These are phyloP conservation scores for Caloboletus inedulis DNA, from an alignment of 1,284 basidiomycete genomes.

Conservation along the genomic window DNA sequence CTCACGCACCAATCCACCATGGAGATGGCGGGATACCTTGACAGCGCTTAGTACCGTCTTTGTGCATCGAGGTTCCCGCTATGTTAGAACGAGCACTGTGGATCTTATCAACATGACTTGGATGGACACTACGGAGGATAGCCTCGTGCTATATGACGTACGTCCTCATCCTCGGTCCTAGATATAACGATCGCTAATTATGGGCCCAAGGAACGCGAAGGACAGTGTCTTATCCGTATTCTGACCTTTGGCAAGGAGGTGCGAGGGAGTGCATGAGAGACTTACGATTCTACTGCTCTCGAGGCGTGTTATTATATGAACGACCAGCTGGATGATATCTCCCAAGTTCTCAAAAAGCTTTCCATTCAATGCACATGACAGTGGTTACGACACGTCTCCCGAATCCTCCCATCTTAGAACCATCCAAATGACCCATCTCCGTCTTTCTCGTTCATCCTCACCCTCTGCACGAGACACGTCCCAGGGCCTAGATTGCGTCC, in stretches of 20 bases:
- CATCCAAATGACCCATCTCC: constrained; percentile 70
- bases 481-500: constrained; percentile 46
- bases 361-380: constrained; percentile 1
- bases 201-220: constrained; percentile 29
- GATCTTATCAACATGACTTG: constrained; percentile 31
- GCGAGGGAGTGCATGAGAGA: constrained; percentile 13
- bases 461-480: constrained; percentile 44
- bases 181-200: constrained; percentile 5
- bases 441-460: constrained; percentile 62
- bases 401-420: constrained; percentile 48
- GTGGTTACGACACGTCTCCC: constrained; percentile 2
- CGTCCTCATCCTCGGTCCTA: constrained; percentile 3
- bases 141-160: constrained; percentile 33
- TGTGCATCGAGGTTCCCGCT: constrained; percentile 21
- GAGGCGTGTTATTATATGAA: neutral
- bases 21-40: constrained; percentile 31
- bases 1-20: constrained; percentile 27
- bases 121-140: constrained; percentile 35
- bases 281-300: neutral
- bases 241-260: constrained; percentile 34
- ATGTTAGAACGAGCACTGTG: constrained; percentile 34
- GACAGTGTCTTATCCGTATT: constrained; percentile 34
- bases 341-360: neutral
- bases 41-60: constrained; percentile 32
- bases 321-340: neutral